phyloP scores from a whole-genome alignment of 257 asterid genomes.

The Nicotiana obtusifolia region DNA sequence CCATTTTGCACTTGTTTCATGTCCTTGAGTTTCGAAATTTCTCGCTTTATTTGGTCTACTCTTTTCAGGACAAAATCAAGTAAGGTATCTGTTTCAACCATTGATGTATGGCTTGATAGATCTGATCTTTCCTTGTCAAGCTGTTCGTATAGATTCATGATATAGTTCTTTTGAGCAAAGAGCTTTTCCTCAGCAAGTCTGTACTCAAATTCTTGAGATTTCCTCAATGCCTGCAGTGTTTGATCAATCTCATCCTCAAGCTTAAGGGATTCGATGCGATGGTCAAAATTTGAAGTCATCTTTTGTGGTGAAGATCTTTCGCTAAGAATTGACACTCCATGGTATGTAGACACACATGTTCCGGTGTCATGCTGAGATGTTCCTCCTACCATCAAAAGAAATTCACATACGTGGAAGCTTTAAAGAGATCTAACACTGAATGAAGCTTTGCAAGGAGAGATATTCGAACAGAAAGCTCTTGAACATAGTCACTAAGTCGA shows the following conservation, averaged over 20 bases:
- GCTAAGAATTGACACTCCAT: not conserved
- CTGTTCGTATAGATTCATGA: conserved; percentile 46
- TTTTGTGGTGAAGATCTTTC: conserved; percentile 16
- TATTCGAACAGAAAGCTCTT: not conserved
- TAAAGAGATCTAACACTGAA: not conserved
- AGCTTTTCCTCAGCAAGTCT: conserved; percentile 52
- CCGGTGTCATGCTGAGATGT: conserved; percentile 15
- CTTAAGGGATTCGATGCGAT: conserved; percentile 35
- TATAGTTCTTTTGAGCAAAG: conserved; percentile 36
- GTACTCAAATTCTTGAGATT: conserved; percentile 55
- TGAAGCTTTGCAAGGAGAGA: not conserved
- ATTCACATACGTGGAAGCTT: not conserved
- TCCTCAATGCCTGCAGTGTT: conserved; percentile 33
- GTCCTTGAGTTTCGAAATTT: conserved; percentile 42
- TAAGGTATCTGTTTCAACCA: conserved; percentile 24
- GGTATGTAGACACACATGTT: not conserved
- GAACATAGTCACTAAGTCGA: not conserved
- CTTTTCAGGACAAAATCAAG: conserved; percentile 31
- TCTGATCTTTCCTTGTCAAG: conserved; percentile 46
- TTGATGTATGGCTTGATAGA: conserved; percentile 26
- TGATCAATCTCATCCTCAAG: conserved; percentile 55
- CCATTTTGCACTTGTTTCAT: conserved; percentile 64
- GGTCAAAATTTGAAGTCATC: conserved; percentile 35
- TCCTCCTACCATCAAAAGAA: conserved; percentile 18
- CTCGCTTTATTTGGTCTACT: conserved; percentile 42